Conservation (phyloP, 371 early-diverging fungal species). For the Chytridiales sp. region DNA sequence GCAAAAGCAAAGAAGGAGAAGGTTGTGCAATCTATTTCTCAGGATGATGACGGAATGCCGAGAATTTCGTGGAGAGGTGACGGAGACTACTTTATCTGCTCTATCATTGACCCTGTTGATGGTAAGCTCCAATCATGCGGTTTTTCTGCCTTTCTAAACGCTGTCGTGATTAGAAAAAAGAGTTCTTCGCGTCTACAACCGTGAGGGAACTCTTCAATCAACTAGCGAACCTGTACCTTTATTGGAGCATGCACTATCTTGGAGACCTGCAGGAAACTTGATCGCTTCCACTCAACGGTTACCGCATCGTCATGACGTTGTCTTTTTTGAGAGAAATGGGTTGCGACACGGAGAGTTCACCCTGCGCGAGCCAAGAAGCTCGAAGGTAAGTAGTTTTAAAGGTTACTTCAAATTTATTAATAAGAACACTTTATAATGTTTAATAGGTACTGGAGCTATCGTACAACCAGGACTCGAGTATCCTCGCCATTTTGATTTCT, state of each 20-base stretch:
- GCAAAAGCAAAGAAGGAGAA: slow-evolving; percentile 45
- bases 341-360: slow-evolving; percentile 91
- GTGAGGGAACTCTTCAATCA: slow-evolving; percentile 80
- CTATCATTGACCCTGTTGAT: slow-evolving; percentile 61
- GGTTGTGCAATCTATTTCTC: slow-evolving; percentile 38
- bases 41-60: slow-evolving; percentile 73
- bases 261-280: slow-evolving; percentile 89
- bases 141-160: not conserved
- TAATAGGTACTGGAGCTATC: slow-evolving; percentile 53
- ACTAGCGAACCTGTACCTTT: slow-evolving; percentile 78
- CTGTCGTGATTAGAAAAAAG: slow-evolving; percentile 40
- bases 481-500: slow-evolving; percentile 59
- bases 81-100: slow-evolving; percentile 75
- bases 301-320: slow-evolving; percentile 83
- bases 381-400: slow-evolving; percentile 24
- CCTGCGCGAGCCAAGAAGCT: slow-evolving; percentile 51
- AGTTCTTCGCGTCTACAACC: slow-evolving; percentile 76
- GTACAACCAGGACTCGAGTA: slow-evolving; percentile 88
- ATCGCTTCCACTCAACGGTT: slow-evolving; percentile 80
- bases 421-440: not conserved
- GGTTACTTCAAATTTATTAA: not conserved
- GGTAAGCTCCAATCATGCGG: slow-evolving; percentile 36
- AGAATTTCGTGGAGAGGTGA: slow-evolving; percentile 92
- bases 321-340: slow-evolving; percentile 94
- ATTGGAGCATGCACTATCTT: slow-evolving; percentile 79